Conservation (phyloP, 1,139 yeast genomes). For the Blastobotrys apis region DNA sequence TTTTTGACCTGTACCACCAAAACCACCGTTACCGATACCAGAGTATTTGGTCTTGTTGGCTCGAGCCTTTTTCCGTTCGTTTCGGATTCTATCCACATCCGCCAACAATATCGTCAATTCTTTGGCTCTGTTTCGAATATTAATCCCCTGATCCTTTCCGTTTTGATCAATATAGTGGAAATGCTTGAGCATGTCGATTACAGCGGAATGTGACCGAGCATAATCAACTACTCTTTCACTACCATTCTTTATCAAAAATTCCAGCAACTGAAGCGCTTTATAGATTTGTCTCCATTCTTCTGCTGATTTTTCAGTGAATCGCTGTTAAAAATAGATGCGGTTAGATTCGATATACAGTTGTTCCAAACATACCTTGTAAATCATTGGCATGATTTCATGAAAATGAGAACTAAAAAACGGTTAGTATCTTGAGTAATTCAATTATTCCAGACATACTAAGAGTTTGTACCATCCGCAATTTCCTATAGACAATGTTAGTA, state of each 20-base stretch:
- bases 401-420: constrained; percentile 34
- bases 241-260: constrained; percentile 86
- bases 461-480: constrained; percentile 91
- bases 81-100: constrained; percentile 72
- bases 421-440: constrained; percentile 3
- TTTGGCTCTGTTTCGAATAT: constrained; percentile 88
- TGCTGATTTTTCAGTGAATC: constrained; percentile 93
- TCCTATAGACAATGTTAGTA: constrained; percentile 39
- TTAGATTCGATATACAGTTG: too few species aligned
- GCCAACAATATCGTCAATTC: constrained; percentile 64
- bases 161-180: constrained; percentile 93
- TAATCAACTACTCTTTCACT: constrained; percentile 94
- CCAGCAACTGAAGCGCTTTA: constrained; percentile 86
- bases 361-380: too few species aligned
- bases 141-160: constrained; percentile 95
- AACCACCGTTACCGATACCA: constrained; percentile 41
- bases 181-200: constrained; percentile 83
- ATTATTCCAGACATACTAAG: constrained; percentile 42
- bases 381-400: constrained; percentile 46
- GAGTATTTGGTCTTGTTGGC: constrained; percentile 59
- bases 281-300: constrained; percentile 98
- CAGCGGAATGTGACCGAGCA: constrained; percentile 75
- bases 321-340: too few species aligned
- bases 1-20: constrained; percentile 38
- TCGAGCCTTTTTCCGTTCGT: constrained; percentile 74